Conservation (phyloP, 441 rosid genomes). For the Pelargonium citronellum region DNA sequence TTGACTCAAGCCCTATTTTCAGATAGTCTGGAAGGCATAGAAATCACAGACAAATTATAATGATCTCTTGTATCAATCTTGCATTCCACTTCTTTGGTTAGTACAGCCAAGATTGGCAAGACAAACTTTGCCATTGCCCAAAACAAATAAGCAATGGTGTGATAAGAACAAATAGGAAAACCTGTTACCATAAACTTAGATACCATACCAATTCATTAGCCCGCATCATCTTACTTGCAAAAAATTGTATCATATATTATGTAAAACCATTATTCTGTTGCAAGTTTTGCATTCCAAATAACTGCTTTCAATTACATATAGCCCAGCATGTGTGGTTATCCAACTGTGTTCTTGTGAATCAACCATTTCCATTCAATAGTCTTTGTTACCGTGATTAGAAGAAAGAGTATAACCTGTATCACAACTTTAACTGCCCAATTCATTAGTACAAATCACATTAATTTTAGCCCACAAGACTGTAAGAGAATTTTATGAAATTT, state of each 20-base stretch:
- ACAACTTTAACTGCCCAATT: conserved; percentile 47
- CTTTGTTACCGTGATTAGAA: conserved; percentile 42
- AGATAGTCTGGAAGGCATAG: background rate
- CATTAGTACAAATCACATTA: conserved; percentile 46
- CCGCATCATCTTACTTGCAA: conserved; percentile 22
- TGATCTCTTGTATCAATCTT: background rate
- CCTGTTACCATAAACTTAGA: conserved; percentile 10
- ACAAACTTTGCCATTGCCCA: background rate
- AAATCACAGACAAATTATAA: background rate
- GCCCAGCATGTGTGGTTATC: conserved; percentile 37
- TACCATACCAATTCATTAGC: conserved; percentile 14
- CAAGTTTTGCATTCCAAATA: conserved; percentile 28
- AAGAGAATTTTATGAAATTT: conserved; percentile 29
- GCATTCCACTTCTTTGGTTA: background rate
- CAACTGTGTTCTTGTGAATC: conserved; percentile 34
- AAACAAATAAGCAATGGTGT: background rate
- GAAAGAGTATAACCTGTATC: conserved; percentile 46
- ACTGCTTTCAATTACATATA: conserved; percentile 38
- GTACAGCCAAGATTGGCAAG: background rate
- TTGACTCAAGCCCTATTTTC: background rate
- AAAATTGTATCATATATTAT: conserved; percentile 19
- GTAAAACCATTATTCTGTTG: conserved; percentile 24
- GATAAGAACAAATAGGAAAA: background rate
- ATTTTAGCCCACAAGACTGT: conserved; percentile 29
- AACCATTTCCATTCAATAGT: conserved; percentile 42